phyloP scores from a whole-genome alignment of 768 basidiomycete species.

The Mycena olivaceomarginata region DNA sequence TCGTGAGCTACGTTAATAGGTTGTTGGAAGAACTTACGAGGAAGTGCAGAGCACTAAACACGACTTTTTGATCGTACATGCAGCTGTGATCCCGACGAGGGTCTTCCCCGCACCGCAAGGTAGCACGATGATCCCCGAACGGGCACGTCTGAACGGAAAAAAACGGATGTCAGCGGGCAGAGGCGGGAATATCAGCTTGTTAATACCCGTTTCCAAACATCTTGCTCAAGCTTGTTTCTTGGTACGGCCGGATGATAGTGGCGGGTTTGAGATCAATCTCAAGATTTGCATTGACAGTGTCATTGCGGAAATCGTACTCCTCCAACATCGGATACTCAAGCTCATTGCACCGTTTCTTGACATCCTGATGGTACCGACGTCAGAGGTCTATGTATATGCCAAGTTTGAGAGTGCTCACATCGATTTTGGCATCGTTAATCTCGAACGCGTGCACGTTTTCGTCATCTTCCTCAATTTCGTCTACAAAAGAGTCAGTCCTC shows the following conservation, averaged over 20 bases:
- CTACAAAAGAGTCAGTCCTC: constrained; percentile 61
- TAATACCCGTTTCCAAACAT: constrained; percentile 99
- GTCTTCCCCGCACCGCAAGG: constrained; percentile 99
- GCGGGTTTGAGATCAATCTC: constrained; percentile 99
- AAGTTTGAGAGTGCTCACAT: constrained; percentile 69
- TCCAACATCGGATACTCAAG: constrained; percentile 98
- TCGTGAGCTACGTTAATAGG: constrained; percentile 29
- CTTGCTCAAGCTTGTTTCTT: constrained; percentile 98
- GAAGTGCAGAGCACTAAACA: constrained; percentile 98
- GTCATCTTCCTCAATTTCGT: constrained; percentile 98
- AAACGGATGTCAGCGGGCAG: constrained; percentile 31
- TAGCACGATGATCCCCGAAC: constrained; percentile 98
- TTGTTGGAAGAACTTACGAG: constrained; percentile 76
- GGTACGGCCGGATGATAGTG: constrained; percentile 97
- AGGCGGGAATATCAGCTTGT: constrained; percentile 44
- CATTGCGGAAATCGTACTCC: constrained; percentile 99
- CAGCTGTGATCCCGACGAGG: constrained; percentile 98
- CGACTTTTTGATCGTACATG: constrained; percentile 99
- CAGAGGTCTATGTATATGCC: neutral
- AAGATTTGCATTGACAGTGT: constrained; percentile 95
- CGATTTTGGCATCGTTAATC: constrained; percentile 95
- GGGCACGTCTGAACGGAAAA: constrained; percentile 83
- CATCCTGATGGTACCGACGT: constrained; percentile 72
- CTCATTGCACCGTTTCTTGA: constrained; percentile 97
- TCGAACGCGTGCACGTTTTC: constrained; percentile 98